A percentile compares a stretch with the other conserved stretches of the same genome.
Conservation (phyloP, 179 eudicot species). For the Silene coronaria region DNA sequence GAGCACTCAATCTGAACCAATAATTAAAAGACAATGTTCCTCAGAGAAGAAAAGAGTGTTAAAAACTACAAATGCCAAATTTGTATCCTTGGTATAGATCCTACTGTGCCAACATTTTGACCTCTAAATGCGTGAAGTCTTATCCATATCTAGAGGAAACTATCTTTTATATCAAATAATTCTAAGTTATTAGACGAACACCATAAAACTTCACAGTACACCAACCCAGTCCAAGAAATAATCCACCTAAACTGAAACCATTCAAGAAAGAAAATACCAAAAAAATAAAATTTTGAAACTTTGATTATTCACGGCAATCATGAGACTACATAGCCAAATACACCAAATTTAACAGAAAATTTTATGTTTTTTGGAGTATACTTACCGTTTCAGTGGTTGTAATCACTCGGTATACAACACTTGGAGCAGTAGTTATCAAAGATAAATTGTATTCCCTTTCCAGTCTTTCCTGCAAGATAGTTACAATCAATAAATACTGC, state of each 20-base stretch:
- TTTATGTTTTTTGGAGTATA: slow-evolving; percentile 25
- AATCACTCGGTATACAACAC: slow-evolving; percentile 86
- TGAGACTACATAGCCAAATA: not conserved
- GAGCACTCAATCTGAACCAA: slow-evolving; percentile 77
- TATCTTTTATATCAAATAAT: not conserved
- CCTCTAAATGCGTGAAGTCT: not conserved
- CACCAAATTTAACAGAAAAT: slow-evolving; percentile 2
- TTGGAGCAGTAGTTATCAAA: slow-evolving; percentile 94
- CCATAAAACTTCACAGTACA: not conserved
- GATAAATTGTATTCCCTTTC: slow-evolving; percentile 91
- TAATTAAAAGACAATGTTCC: slow-evolving; percentile 7
- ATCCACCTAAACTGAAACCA: no score
- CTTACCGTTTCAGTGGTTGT: slow-evolving; percentile 72
- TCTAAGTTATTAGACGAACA: not conserved
- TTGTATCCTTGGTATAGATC: not conserved
- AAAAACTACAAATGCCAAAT: not conserved
- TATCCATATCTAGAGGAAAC: not conserved
- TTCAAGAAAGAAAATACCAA: not conserved
- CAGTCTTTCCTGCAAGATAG: slow-evolving; percentile 80
- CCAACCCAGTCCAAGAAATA: no score
- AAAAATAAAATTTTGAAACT: not conserved
- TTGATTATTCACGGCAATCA: not conserved
- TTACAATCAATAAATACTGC: slow-evolving; percentile 11
- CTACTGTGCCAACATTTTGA: not conserved
- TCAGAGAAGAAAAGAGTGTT: no score